A percentile compares a stretch with the other conserved stretches of the same genome.
phyloP scores from a whole-genome alignment of 345 rosid genomes.

The Brassica rapa region DNA sequence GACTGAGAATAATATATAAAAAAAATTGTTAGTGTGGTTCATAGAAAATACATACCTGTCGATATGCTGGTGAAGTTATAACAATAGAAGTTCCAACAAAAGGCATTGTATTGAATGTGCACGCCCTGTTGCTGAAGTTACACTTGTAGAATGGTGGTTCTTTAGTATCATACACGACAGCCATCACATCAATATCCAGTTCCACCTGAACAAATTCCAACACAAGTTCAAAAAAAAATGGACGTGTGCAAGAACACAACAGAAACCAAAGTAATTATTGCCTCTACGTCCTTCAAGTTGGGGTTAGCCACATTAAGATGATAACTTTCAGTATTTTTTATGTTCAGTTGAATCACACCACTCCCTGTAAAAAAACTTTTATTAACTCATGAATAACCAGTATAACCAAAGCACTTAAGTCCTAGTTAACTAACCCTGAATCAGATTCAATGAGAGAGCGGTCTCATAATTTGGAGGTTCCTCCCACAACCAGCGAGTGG shows the following conservation, averaged over 20 bases:
- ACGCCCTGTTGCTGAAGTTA: slow-evolving; percentile 52
- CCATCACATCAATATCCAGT: slow-evolving; percentile 53
- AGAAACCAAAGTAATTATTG: slow-evolving; percentile 30
- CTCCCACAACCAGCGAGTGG: slow-evolving; percentile 48
- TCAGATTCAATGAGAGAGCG: slow-evolving; percentile 59
- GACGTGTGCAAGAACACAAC: background rate
- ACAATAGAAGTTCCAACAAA: slow-evolving; percentile 56
- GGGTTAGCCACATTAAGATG: slow-evolving; percentile 68
- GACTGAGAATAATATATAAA: background rate
- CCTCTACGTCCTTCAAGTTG: slow-evolving; percentile 63
- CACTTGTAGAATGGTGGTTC: slow-evolving; percentile 75
- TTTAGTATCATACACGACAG: slow-evolving; percentile 63
- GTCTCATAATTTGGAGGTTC: slow-evolving; percentile 49
- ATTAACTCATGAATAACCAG: background rate
- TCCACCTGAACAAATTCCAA: slow-evolving; percentile 56
- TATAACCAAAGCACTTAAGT: slow-evolving; percentile 19
- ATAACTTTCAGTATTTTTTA: slow-evolving; percentile 59
- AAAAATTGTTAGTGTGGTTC: background rate
- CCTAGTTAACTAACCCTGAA: slow-evolving; percentile 57
- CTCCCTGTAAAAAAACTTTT: slow-evolving; percentile 49
- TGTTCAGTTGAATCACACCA: slow-evolving; percentile 54
- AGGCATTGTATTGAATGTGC: slow-evolving; percentile 51
- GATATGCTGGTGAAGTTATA: slow-evolving; percentile 60
- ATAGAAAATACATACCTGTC: slow-evolving; percentile 43
- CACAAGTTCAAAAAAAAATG: background rate